These are phyloP conservation scores for Tubosaeta sp. DNA, from an alignment of 768 basidiomycete genomes.

Conservation along the genomic window DNA sequence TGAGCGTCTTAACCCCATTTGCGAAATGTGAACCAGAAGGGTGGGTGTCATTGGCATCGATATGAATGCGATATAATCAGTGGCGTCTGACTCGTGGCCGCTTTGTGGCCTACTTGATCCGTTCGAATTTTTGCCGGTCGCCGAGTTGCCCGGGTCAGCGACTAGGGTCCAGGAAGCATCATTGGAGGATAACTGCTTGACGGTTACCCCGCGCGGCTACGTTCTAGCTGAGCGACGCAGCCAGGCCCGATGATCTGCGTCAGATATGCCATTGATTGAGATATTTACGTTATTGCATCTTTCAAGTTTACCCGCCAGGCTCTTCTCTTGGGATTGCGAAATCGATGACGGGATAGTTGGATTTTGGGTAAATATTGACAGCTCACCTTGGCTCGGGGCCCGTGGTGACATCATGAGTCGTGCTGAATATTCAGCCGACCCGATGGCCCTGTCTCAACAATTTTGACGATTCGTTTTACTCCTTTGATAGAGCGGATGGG, in stretches of 20 bases:
- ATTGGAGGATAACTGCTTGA: background rate
- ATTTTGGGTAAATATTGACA: background rate
- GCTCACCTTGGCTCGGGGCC: background rate
- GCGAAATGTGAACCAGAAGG: constrained; percentile 24
- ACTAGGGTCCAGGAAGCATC: background rate
- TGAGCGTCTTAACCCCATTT: constrained; percentile 48
- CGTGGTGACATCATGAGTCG: no score
- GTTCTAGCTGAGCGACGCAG: background rate
- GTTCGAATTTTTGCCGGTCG: constrained; percentile 36
- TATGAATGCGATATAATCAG: constrained; percentile 43
- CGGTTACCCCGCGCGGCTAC: background rate
- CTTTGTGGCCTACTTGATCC: background rate
- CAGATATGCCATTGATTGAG: constrained; percentile 29
- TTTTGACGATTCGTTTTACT: no score
- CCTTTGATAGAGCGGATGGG: no score
- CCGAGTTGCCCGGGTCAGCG: constrained; percentile 48
- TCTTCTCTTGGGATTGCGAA: background rate
- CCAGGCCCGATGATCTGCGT: background rate
- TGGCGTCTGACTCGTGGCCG: background rate
- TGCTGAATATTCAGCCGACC: no score
- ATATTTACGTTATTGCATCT: background rate
- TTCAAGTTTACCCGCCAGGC: background rate
- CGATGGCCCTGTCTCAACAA: no score
- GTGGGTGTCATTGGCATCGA: constrained; percentile 52
- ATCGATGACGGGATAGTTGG: background rate